These are phyloP conservation scores for Aspergillus jensenii DNA, from an alignment of 2,329 filamentous ascomycete species.

Conservation along the genomic window DNA sequence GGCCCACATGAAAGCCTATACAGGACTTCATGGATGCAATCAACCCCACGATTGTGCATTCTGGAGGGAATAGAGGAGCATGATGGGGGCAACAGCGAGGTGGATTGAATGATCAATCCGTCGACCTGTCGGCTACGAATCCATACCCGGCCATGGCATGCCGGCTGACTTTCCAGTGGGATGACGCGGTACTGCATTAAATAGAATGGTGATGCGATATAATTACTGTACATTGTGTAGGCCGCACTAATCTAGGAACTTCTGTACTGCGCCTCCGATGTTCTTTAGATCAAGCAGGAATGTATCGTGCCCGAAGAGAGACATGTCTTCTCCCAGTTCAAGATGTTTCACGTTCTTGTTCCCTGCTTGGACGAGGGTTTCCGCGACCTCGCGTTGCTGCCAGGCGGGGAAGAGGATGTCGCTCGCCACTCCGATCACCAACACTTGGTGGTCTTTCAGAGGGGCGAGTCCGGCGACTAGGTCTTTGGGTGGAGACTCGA, in stretches of 20 bases:
- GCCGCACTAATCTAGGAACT: constrained; percentile 66
- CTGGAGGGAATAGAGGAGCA: no score
- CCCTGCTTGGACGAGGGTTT: constrained; percentile 73
- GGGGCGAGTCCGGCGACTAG: constrained; percentile 72
- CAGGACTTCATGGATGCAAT: no score
- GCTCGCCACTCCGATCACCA: constrained; percentile 91
- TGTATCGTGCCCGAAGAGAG: constrained; percentile 93
- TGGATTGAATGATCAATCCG: no score
- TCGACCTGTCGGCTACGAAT: no score
- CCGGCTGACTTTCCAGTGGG: no score
- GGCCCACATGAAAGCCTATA: no score
- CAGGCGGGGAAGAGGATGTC: constrained; percentile 97
- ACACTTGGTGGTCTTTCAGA: constrained; percentile 72
- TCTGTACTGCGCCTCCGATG: constrained; percentile 78
- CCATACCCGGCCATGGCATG: no score
- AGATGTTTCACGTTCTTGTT: constrained; percentile 82
- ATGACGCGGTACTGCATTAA: no score
- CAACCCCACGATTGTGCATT: no score
- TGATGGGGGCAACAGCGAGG: no score
- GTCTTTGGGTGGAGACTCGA: constrained; percentile 67
- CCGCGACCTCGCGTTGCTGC: constrained; percentile 94
- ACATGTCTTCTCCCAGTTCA: constrained; percentile 91
- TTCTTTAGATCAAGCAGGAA: constrained; percentile 91
- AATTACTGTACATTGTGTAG: not conserved
- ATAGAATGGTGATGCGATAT: not conserved